Conservation (phyloP, 306 rosid genomes). For the Luffa aegyptiaca region DNA sequence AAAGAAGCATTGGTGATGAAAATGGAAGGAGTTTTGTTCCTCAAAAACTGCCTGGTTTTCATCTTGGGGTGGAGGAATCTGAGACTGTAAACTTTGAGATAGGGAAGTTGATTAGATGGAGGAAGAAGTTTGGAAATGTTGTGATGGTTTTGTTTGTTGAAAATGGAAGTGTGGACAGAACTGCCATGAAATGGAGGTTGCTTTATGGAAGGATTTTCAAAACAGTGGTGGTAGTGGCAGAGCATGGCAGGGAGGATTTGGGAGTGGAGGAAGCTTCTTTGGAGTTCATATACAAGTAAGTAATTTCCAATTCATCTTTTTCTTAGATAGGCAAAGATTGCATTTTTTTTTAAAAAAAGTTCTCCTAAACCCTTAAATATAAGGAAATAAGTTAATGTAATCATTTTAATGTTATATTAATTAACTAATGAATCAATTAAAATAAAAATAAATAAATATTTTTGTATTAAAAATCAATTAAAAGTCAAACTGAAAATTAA, state of each 20-base stretch:
- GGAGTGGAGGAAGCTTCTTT: slow-evolving; percentile 73
- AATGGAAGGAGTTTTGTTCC: slow-evolving; percentile 65
- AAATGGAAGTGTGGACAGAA: slow-evolving; percentile 75
- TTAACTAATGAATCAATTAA: too few relatives aligned
- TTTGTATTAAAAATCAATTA: too few relatives aligned
- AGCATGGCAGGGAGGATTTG: slow-evolving; percentile 56
- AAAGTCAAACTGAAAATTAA: too few relatives aligned
- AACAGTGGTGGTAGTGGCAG: slow-evolving; percentile 73
- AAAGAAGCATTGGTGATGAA: slow-evolving; percentile 62
- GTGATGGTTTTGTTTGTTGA: slow-evolving; percentile 70
- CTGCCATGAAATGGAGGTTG: slow-evolving; percentile 96
- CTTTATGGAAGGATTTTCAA: slow-evolving; percentile 94
- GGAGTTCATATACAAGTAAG: slow-evolving; percentile 82
- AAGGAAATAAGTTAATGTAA: too few relatives aligned
- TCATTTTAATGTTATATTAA: too few relatives aligned
- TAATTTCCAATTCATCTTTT: neutral
- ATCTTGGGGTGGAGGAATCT: slow-evolving; percentile 92
- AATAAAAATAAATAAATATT: too few relatives aligned
- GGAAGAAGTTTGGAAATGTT: slow-evolving; percentile 88
- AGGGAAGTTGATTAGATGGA: slow-evolving; percentile 80
- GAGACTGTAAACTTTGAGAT: slow-evolving; percentile 83
- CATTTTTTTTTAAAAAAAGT: too few relatives aligned
- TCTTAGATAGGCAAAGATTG: too few relatives aligned
- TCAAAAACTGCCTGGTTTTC: slow-evolving; percentile 75
- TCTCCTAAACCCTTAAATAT: too few relatives aligned